A percentile compares a stretch with the other conserved stretches of the same genome.
phyloP scores from a whole-genome alignment of 164 flowering plant genomes.

The Chloranthus sessilifolius region DNA sequence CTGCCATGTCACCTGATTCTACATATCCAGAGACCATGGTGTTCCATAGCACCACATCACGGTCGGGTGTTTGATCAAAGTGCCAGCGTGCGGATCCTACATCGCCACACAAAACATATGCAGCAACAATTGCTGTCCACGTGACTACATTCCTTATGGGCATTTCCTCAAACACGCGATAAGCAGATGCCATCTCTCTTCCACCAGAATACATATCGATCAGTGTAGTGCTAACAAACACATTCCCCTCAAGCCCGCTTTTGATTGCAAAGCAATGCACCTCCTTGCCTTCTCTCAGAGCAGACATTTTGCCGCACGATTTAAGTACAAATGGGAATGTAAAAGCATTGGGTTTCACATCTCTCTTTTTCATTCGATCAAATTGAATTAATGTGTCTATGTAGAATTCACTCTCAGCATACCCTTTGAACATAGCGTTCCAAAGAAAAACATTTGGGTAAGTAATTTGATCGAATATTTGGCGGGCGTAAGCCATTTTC shows the following conservation, averaged over 20 bases:
- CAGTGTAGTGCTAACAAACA: constrained; percentile 51
- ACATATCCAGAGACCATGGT: constrained; percentile 59
- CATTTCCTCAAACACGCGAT: constrained; percentile 53
- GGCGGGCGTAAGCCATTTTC: constrained; percentile 32
- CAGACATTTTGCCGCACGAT: constrained; percentile 37
- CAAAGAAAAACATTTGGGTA: constrained; percentile 36
- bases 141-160: constrained; percentile 50
- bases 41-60: constrained; percentile 65
- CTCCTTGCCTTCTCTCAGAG: constrained; percentile 37
- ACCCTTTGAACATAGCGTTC: constrained; percentile 60
- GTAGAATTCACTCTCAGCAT: constrained; percentile 29
- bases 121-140: constrained; percentile 61
- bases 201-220: constrained; percentile 52
- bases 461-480: constrained; percentile 43
- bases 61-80: constrained; percentile 51
- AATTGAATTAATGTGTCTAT: constrained; percentile 36
- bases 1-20: constrained; percentile 36
- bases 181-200: constrained; percentile 32
- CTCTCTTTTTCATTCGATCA: constrained; percentile 33
- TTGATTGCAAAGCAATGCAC: constrained; percentile 47
- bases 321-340: constrained; percentile 58
- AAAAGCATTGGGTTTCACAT: constrained; percentile 42
- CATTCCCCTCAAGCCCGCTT: constrained; percentile 40
- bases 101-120: constrained; percentile 33
- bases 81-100: constrained; percentile 41